A percentile compares a stretch with the other conserved stretches of the same genome.
phyloP scores from a whole-genome alignment of 352 stramenopile genomes.

The Phytophthora agathidicida region DNA sequence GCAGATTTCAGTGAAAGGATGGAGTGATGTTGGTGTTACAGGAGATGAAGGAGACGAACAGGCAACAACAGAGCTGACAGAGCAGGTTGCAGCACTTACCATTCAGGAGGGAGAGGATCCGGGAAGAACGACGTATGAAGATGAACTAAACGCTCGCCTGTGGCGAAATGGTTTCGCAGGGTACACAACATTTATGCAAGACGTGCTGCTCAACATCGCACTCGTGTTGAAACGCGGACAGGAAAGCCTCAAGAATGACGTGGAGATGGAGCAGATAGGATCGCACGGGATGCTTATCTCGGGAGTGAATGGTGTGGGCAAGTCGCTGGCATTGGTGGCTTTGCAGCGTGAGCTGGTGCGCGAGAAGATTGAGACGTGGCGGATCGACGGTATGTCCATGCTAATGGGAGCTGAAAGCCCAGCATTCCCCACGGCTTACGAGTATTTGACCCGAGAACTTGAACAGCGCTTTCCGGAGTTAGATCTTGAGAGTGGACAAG shows the following conservation, averaged over 20 bases:
- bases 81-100: constrained; percentile 21
- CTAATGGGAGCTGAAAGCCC: constrained; percentile 61
- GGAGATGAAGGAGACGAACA: not conserved
- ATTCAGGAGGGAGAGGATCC: constrained; percentile 24
- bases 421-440: constrained; percentile 50
- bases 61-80: constrained; percentile 8
- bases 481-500: not conserved
- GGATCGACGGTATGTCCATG: constrained; percentile 50
- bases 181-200: constrained; percentile 55
- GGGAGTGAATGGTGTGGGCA: constrained; percentile 72
- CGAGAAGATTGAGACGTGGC: constrained; percentile 30
- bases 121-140: constrained; percentile 13
- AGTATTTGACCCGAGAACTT: constrained; percentile 60
- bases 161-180: constrained; percentile 49
- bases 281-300: constrained; percentile 43
- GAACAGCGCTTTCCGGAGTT: constrained; percentile 36
- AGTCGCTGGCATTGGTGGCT: constrained; percentile 53
- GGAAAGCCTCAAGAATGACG: constrained; percentile 23
- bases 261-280: constrained; percentile 61
- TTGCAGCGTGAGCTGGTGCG: constrained; percentile 30
- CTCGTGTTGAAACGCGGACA: constrained; percentile 42
- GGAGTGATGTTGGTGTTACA: constrained; percentile 21
- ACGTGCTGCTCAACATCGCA: constrained; percentile 62
- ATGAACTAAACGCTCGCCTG: constrained; percentile 33
- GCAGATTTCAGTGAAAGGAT: constrained; percentile 22